These are phyloP conservation scores for Entomortierella lignicola DNA, from an alignment of 192 early-diverging fungal species.

Conservation along the genomic window DNA sequence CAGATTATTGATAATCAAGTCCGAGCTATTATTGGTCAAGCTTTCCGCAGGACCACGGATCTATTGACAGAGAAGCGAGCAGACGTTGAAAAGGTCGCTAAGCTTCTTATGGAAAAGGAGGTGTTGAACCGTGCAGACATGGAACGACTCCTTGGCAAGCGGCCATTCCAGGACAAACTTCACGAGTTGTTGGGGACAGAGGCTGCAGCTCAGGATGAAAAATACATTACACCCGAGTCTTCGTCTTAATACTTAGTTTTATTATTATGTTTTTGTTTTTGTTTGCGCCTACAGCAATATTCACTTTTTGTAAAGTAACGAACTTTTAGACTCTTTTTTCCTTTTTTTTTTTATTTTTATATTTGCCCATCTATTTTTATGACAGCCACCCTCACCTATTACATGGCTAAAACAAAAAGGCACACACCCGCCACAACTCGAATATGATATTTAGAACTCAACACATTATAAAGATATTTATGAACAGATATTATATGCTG, in stretches of 20 bases:
- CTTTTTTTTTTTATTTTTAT: too few species aligned
- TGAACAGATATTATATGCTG: too few species aligned
- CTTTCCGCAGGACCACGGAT: conserved; percentile 85
- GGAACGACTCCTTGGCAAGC: conserved; percentile 86
- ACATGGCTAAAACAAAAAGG: neutral
- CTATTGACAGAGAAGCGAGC: conserved; percentile 87
- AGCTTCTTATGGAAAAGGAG: conserved; percentile 94
- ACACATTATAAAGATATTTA: neutral
- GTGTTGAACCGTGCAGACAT: conserved; percentile 97
- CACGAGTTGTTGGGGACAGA: conserved; percentile 48
- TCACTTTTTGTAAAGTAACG: conserved; percentile 26
- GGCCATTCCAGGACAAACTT: conserved; percentile 80
- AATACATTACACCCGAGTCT: conserved; percentile 11
- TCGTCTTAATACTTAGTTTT: neutral
- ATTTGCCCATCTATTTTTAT: neutral
- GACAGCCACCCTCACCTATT: neutral
- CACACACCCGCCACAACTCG: neutral
- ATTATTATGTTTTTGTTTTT: neutral
- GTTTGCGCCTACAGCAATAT: neutral
- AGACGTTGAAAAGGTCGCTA: conserved; percentile 93
- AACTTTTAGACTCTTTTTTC: neutral
- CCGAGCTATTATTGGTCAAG: conserved; percentile 80
- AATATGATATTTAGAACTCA: neutral
- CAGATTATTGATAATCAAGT: conserved; percentile 96
- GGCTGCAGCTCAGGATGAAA: conserved; percentile 39